Evolutionary conservation across 2,329 filamentous ascomycete species (phyloP).

Genomic region (Hymenoscyphus fructigenus): DNA sequence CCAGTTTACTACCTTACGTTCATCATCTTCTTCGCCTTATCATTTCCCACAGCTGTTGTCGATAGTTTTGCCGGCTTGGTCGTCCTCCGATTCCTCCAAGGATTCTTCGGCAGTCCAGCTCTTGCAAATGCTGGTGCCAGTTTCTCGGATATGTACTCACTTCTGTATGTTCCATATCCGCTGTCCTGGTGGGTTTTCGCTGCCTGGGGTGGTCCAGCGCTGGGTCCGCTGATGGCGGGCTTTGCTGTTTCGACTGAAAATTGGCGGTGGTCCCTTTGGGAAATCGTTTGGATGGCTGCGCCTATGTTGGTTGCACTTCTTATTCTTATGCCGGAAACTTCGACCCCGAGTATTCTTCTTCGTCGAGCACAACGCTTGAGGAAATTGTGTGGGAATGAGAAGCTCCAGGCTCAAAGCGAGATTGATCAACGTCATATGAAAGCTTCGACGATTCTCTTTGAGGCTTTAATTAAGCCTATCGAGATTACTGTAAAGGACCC

Average conservation of each 20-base stretch:
- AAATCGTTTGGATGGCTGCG: constrained; percentile 58
- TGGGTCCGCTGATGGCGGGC: constrained; percentile 49
- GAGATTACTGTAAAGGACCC: constrained; percentile 59
- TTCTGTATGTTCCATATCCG: background rate
- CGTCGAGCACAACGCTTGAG: constrained; percentile 58
- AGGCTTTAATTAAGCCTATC: constrained; percentile 58
- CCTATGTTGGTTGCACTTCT: constrained; percentile 58
- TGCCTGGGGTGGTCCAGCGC: background rate
- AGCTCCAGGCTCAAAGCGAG: constrained; percentile 59
- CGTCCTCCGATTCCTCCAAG: constrained; percentile 1
- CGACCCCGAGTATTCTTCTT: constrained; percentile 54
- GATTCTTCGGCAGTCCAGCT: background rate
- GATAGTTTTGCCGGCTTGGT: constrained; percentile 48
- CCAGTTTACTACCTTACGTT: constrained; percentile 67
- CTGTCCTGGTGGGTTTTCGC: background rate
- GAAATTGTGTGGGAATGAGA: constrained; percentile 52
- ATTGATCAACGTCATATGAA: constrained; percentile 55
- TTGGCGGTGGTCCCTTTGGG: constrained; percentile 63
- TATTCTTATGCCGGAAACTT: constrained; percentile 62
- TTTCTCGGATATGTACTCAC: constrained; percentile 43
- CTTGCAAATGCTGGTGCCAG: constrained; percentile 50
- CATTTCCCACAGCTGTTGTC: constrained; percentile 41
- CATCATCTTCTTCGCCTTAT: constrained; percentile 51
- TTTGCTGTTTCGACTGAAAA: constrained; percentile 54
- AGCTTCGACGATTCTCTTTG: constrained; percentile 44